Percentiles rank a stretch among this genome's conserved stretches.
Conservation (phyloP, 2,329 filamentous ascomycete species). For the Neocatenulostroma microsporum region DNA sequence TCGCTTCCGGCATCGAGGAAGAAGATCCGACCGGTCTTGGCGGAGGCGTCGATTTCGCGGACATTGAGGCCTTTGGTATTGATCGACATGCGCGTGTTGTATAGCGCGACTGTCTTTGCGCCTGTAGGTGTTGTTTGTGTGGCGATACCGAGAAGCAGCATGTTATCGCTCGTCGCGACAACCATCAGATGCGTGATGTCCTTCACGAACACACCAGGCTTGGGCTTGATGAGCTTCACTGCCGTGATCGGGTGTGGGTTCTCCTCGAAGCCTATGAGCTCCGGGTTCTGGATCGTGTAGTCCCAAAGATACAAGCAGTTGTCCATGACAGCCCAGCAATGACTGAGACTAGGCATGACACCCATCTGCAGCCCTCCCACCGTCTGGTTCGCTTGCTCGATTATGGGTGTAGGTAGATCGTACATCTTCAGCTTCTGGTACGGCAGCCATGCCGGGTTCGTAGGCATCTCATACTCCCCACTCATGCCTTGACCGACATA, state of each 20-base stretch:
- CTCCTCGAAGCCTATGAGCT: slow-evolving; percentile 87
- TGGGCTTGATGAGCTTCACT: slow-evolving; percentile 80
- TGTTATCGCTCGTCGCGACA: slow-evolving; percentile 76
- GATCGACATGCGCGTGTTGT: slow-evolving; percentile 79
- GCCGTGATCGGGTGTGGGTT: slow-evolving; percentile 79
- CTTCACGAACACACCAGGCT: slow-evolving; percentile 76
- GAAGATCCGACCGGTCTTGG: slow-evolving; percentile 80
- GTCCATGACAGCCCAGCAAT: slow-evolving; percentile 93
- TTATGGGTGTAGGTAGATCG: slow-evolving; percentile 82
- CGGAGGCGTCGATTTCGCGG: slow-evolving; percentile 68
- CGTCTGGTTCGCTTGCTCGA: slow-evolving; percentile 83
- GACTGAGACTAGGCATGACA: slow-evolving; percentile 85
- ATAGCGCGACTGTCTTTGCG: slow-evolving; percentile 66
- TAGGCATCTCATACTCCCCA: slow-evolving; percentile 78
- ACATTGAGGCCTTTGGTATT: slow-evolving; percentile 65
- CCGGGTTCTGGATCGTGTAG: slow-evolving; percentile 85
- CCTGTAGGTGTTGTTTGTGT: slow-evolving; percentile 57
- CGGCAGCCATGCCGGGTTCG: slow-evolving; percentile 65
- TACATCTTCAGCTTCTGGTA: slow-evolving; percentile 84
- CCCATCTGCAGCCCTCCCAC: slow-evolving; percentile 91
- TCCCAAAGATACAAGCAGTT: slow-evolving; percentile 97
- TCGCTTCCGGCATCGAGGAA: slow-evolving; percentile 74
- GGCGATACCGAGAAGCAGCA: slow-evolving; percentile 78
- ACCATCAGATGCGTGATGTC: slow-evolving; percentile 83
- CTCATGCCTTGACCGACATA: slow-evolving; percentile 81